Evolutionary conservation across 2,329 filamentous ascomycete genomes (phyloP).

Genomic region (Sordariomycetes sp.): DNA sequence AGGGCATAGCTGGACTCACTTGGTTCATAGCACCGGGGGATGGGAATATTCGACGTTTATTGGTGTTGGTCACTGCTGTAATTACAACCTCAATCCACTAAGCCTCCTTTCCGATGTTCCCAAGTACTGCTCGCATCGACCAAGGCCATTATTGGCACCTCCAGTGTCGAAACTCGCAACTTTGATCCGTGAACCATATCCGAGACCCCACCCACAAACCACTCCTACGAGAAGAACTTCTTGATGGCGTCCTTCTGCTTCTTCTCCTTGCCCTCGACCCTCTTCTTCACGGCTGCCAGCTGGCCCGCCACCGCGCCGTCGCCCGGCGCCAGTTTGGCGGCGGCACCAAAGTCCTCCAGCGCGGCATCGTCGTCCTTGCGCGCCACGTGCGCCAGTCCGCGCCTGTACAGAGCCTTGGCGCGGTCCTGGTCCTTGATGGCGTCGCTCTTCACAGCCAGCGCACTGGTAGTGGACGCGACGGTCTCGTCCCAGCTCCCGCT

Average conservation of each 20-base stretch:
- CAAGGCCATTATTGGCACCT: too few species aligned
- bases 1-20: neutral
- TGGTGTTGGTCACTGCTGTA: too few species aligned
- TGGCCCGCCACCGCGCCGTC: constrained; percentile 70
- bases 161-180: too few species aligned
- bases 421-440: constrained; percentile 64
- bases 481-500: constrained; percentile 61
- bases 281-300: constrained; percentile 67
- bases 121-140: too few species aligned
- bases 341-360: constrained; percentile 63
- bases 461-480: constrained; percentile 58
- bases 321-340: constrained; percentile 61
- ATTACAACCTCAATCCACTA: too few species aligned
- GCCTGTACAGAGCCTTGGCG: constrained; percentile 82
- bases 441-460: constrained; percentile 47
- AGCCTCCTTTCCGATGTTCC: too few species aligned
- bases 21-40: too few species aligned
- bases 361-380: constrained; percentile 80
- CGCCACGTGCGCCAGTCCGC: constrained; percentile 62
- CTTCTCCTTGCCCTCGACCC: constrained; percentile 58
- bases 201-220: neutral
- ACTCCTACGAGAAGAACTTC: constrained; percentile 68
- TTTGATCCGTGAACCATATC: too few species aligned
- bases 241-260: constrained; percentile 90
- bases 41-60: too few species aligned